Evolutionary conservation across 2,329 filamentous ascomycete genomes (phyloP), one percentile per base, ranked within the genome.

Genomic region (Lachnellula cervina): DNA sequence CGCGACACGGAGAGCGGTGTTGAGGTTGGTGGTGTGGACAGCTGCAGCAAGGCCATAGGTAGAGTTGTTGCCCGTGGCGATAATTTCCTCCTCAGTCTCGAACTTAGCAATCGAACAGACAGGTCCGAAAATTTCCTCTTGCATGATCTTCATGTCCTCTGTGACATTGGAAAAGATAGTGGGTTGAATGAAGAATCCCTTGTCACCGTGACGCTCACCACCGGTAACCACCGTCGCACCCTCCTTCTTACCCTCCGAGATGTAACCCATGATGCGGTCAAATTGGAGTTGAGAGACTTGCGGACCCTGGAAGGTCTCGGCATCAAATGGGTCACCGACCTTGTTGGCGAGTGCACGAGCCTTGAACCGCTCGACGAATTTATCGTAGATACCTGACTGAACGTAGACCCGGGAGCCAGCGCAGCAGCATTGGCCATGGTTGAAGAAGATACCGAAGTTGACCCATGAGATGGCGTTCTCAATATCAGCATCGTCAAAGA

Each of bases 121-220:
- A 40, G 86, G 86, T 57, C 86, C 86, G 71, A 89, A 89, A 72
- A 89, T 88, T 72, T 89, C 86, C 71, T 88, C 84, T 73, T 87
- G 80, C 70, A 86, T 80, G 66, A 89, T 88, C 78, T 84, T 87
- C 84, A 88, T 88, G 71, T 88, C 80, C 60, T 84, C 79, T 47
- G 77, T 81, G 61, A 88, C 85, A 68, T 86, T 80, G 66, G 81
- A 81, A 79, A 89, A 88, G 74, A 89, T 85, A 64, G 86, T 89
- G 8, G 86, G 86, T 73, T 87, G 76, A 69, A 89, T 87, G 77
- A 87, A 89, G 77, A 83, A 88, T 54, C 84, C 84, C 73, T 84
- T 78, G 65, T 80, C 75, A 51, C 84, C 84, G 71, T 82, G 81
- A 67, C 84, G 83, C 67, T 81, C 80, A 68, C 86, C 86, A 64